Base-by-base conservation (phyloP, 352 stramenopile species). In the Elongisporangium undulatum region DNA sequence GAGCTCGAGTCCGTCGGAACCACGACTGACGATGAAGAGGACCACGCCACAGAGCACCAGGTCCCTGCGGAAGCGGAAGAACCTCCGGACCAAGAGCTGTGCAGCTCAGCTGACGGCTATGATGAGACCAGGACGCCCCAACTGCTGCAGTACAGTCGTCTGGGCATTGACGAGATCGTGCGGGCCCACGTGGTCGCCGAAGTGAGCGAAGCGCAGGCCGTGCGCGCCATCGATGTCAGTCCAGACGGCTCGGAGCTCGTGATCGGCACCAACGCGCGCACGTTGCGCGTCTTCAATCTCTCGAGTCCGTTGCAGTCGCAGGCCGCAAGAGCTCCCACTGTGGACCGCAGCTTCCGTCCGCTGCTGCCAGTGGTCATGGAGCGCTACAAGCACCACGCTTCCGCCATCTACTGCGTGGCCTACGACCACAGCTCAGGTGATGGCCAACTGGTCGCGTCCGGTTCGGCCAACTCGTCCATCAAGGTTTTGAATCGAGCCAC, bases 241-340 rank as follows among this genome's bases (percentile, higher is more conserved):
- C 53, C 63, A 0, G 67, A 63, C 29, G 77, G 79, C 13, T 58
- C 49, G 6, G 67, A 81, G 20, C 55, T 89, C n/a, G 72, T 71
- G 20, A 76, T 91, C 48, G 82, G 82, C 13, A 89, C 77, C 3
- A 89, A 91, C 48, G 75, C 79, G 4, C 68, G 82, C 19, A 77
- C 79, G 0, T 53, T 89, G 0, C 71, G 79, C 1, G 55, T 91
- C 13, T 82, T 91, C 20, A 75, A 83, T 38, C 56, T 89, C 17
- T 64, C 49, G 9, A 59, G 53, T 20, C 48, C 63, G 10, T 66
- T 68, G 48, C 53, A 64, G n/a, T 64, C 57, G 12, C 64, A 66
- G 10, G 9, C 29, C 26, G 49, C 10, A 45, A 51, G 48, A 22
- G 61, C n/a, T 49, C 51, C 4, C 64, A 19, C 51, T 56, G 39